Base-by-base conservation (phyloP, 2,329 filamentous ascomycete species). In the Trichoderma simmonsii region DNA sequence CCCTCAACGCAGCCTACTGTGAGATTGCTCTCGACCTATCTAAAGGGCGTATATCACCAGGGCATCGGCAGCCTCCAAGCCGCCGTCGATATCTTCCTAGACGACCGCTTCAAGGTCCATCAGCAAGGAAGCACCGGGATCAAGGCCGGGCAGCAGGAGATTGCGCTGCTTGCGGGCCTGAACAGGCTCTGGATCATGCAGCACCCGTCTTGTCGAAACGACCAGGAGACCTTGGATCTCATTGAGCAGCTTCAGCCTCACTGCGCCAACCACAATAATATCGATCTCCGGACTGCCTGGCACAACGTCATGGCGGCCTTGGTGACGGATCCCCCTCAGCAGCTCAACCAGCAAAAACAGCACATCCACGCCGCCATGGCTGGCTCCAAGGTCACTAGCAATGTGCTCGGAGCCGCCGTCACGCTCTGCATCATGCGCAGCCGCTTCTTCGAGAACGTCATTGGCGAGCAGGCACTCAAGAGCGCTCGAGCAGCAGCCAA, bases 401-500 rank as follows among this genome's bases (percentile, higher is more conserved):
- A 97, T 79, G 89, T 89, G 34, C 92, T 97, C 75, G 91, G 95
- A 69, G 87, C 94, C n/a, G 91, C 91, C 62, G 92, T 98, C 74
- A 91, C 92, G 6, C 88, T 98, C 72, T 94, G 91, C 75, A 91
- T 96, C 75, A 97, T 98, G 92, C 92, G 92, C 67, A 90, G 88
- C 77, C 89, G 90, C 66, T 92, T 97, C 77, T 98, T 95, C 80
- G 91, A 91, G 60, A 92, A 92, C 72, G 91, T 95, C 15, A 89
- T 97, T 4, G 94, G 94, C 64, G 91, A 92, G 72, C 92, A 95
- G 80, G 91, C 92, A 0, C 86, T 93, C 72, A 94, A 94, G 82
- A 93, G 91, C 77, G 91, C 92, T 5, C 87, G 88, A 74, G 92
- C 92, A 0, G 91, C 90, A 28, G 86, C 87, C 28, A 87, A 87